Base-by-base conservation (phyloP, 805 yeast species). In the Monosporozyma unispora region DNA sequence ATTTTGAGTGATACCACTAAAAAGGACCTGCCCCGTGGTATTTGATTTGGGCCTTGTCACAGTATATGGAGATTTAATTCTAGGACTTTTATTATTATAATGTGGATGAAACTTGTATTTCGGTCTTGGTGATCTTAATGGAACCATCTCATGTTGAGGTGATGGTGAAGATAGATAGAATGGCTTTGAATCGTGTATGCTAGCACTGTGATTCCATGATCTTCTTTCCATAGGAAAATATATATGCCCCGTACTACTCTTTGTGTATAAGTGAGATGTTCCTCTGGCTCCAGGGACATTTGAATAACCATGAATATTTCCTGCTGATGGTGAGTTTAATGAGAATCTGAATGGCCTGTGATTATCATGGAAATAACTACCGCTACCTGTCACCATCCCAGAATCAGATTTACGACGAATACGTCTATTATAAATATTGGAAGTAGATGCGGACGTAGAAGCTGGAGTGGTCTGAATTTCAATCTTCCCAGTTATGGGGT, bases 381-480 rank as follows among this genome's bases (percentile, higher is more conserved):
- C 27, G 3, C 42, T n/a, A 21, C 16, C n/a, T n/a, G 42, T 39
- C 9, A 39, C 16, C 6, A 55, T 48, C 22, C 55, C 52, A 8
- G 60, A 48, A 38, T 61, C 65, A 1, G 64, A 59, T 52, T 59
- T 57, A 39, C 62, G 52, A 27, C 63, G 55, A 29, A 49, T 10
- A 21, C 18, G 35, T 23, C 19, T 19, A 6, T 16, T 29, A 14
- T 27, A 19, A 18, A 43, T 31, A 28, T 31, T 28, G 4, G 33
- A 22, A 8, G 28, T 23, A 18, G 42, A 35, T n/a, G 38, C 12
- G 5, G 38, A 39, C 16, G 16, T 12, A 18, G 25, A 39, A 6
- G 42, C 14, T 39, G 25, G 42, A 10, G 21, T 39, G 11, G 42
- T 39, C 39, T 46, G 21, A 12, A 38, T 25, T 27, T 38, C 21